Conservation (phyloP, 2,329 filamentous ascomycete genomes). For the Sarocladium brachiariae region DNA sequence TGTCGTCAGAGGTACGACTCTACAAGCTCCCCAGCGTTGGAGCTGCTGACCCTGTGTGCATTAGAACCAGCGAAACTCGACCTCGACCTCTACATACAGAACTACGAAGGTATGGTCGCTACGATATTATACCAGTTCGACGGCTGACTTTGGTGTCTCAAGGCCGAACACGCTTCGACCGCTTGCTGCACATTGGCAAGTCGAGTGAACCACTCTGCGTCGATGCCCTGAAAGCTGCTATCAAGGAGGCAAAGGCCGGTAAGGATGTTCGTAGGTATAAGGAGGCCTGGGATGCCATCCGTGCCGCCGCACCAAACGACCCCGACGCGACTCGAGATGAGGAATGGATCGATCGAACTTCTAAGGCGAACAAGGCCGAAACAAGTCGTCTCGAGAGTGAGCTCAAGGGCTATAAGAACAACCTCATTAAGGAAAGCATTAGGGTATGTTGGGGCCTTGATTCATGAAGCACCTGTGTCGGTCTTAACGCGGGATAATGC, state of each 20-base stretch:
- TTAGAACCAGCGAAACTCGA: slow-evolving; percentile 80
- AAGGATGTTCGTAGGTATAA: slow-evolving; percentile 68
- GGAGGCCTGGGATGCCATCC: slow-evolving; percentile 59
- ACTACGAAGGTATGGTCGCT: slow-evolving; percentile 64
- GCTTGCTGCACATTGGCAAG: slow-evolving; percentile 74
- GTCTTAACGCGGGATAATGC: slow-evolving; percentile 3
- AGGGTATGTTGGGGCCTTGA: slow-evolving; percentile 45
- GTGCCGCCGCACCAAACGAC: slow-evolving; percentile 57
- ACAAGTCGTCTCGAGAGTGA: slow-evolving; percentile 73
- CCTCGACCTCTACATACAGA: slow-evolving; percentile 81
- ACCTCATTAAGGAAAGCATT: slow-evolving; percentile 95
- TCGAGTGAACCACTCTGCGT: slow-evolving; percentile 67
- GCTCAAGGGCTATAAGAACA: slow-evolving; percentile 91
- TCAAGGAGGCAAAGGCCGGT: slow-evolving; percentile 68
- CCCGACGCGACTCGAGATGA: slow-evolving; percentile 60
- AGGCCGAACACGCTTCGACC: slow-evolving; percentile 77
- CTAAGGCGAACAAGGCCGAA: slow-evolving; percentile 61
- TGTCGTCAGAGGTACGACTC: slow-evolving; percentile 39
- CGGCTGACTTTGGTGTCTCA: slow-evolving; percentile 3
- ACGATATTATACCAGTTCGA: not conserved
- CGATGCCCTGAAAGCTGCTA: slow-evolving; percentile 74
- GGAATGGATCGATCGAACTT: slow-evolving; percentile 66
- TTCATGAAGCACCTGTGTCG: not conserved
- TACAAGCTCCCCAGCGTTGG: not conserved
- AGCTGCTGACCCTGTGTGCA: not conserved